Evolutionary conservation across 2,329 filamentous ascomycete species (phyloP), one percentile per base, ranked within the genome.

Genomic region (Aspergillus sp.): DNA sequence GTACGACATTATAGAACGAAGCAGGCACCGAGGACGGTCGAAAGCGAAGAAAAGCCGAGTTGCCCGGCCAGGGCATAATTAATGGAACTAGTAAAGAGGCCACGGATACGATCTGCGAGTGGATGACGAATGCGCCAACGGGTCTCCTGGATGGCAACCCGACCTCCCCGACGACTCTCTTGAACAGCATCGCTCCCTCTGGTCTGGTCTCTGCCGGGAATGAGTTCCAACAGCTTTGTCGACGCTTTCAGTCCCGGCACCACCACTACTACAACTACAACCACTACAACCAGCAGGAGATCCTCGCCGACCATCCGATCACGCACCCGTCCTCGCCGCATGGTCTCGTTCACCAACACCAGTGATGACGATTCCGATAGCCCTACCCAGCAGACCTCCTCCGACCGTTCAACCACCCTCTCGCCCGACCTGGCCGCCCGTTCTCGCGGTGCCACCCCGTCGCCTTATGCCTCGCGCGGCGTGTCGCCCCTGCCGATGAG

Each of bases 331-430:
- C 19, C 19, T 39, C 52, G 61, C 35, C 60, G 63, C 26, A 45
- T 66, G 32, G 57, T 66, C 35, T 64, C 63, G 14, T 57, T 62
- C 27, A 49, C 53, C 40, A 58, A 64, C n/a, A n/a, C n/a, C n/a
- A n/a, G n/a, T 37, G 60, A 59, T 27, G 53, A 52, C 27, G 48
- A 51, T 16, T 52, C 51, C 24, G 44, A 44, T 29, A 43, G 30
- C 30, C 39, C 43, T 29, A 42, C 31, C 26, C 50, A 48, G 15
- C 40, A 44, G 29, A 44, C 36, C 27, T 39, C 52, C 28, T 51
- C 52, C 26, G 43, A 53, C 33, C 36, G 46, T 30, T 41, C 54
- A 33, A 38, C 53, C 22, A 32, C 51, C 17, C 39, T 52, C 15
- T 45, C 55, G 15, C 40, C 48, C 6, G 51, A 54, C 12, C 36